Evolutionary conservation across 108 stramenopile genomes (phyloP).

Genomic region (Cylindrotheca closterium): DNA sequence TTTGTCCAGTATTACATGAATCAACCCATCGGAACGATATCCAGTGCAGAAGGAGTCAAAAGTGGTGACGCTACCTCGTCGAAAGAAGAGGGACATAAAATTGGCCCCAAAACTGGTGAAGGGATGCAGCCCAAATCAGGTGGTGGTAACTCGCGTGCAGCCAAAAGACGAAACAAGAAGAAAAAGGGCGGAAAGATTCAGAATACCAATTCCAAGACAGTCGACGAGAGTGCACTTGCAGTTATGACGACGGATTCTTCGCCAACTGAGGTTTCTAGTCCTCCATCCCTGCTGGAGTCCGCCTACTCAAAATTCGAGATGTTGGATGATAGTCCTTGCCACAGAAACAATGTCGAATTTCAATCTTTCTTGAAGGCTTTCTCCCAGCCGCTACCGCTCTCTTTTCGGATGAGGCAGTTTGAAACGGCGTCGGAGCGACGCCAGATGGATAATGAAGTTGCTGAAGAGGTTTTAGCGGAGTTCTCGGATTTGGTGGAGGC

Average conservation of each 20-base stretch:
- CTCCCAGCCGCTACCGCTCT: constrained; percentile 42
- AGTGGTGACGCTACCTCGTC: background rate
- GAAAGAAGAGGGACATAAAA: too few species aligned
- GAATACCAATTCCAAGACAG: too few species aligned
- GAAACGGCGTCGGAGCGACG: background rate
- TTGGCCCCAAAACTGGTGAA: too few species aligned
- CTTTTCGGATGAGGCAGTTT: constrained; percentile 34
- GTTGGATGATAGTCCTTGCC: background rate
- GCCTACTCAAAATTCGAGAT: background rate
- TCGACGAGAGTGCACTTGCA: too few species aligned
- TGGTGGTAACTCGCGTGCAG: constrained; percentile 60
- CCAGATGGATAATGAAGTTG: background rate
- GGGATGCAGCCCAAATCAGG: background rate
- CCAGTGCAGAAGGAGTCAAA: background rate
- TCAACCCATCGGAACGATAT: constrained; percentile 56
- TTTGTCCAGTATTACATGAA: constrained; percentile 65
- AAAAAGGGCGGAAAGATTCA: constrained; percentile 12
- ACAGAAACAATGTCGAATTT: constrained; percentile 1
- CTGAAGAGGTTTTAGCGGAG: background rate
- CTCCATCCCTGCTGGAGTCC: background rate
- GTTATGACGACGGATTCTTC: too few species aligned
- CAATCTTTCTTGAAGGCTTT: constrained; percentile 36
- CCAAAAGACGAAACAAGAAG: constrained; percentile 56
- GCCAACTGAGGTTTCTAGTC: too few species aligned
- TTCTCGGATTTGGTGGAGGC: background rate